Base-by-base conservation (phyloP, 352 stramenopile genomes). In the Phytophthora kernoviae region DNA sequence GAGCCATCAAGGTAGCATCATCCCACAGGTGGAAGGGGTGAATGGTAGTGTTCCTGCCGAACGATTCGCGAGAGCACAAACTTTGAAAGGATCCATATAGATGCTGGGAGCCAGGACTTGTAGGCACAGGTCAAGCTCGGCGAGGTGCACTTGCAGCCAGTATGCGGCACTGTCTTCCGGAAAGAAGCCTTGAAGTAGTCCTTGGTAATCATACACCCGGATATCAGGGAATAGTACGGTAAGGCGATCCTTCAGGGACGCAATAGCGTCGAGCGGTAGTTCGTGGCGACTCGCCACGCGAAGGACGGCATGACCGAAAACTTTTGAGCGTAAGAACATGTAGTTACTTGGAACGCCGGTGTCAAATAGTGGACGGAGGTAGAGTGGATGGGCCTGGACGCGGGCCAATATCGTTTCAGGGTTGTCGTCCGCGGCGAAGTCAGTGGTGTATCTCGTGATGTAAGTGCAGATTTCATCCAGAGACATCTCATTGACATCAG, bases 11-110 rank as follows among this genome's bases (percentile, higher is more conserved):
- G 0, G 41, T 47, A 6, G 11, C 41, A 15, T 47, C 41, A 30
- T 47, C 41, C 41, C 41, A 47, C 5, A 47, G 41, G 15, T 47
- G 41, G 5, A n/a, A 47, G 11, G 22, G 14, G 41, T n/a, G 18
- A 26, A 20, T 8, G 41, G 41, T 8, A 47, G 22, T 4, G 41
- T 15, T 22, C 12, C 9, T 5, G 41, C 5, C 11, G 14, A n/a
- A n/a, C n/a, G n/a, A n/a, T n/a, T n/a, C 18, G 21, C 18, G 8
- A 47, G 11, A 12, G n/a, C 12, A 20, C 41, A 8, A 5, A 47
- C 14, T 34, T 52, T 52, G 22, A 33, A 14, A 4, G 44, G 44
- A 4, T 52, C 44, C 15, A 52, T 39, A 21, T 52, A 52, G 9
- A 52, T 52, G 4, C 22, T 37, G 36, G 44, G 24, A 15, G 27